phyloP scores from a whole-genome alignment of 805 yeast genomes.

The Lachancea fermentati region DNA sequence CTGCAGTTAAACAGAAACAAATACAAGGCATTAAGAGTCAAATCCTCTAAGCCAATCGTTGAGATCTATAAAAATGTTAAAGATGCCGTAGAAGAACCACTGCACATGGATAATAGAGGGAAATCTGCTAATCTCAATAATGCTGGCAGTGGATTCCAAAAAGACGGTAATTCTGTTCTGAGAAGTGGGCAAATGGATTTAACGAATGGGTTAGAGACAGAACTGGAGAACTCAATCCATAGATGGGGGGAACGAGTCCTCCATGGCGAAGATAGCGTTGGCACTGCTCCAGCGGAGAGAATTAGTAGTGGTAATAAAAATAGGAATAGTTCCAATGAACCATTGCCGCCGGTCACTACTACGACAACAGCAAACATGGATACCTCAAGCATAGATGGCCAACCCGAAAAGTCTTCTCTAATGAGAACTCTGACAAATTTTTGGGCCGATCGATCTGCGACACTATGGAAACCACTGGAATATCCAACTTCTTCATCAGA shows the following conservation, averaged over 20 bases:
- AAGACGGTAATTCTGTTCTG: neutral
- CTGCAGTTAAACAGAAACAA: slow-evolving; percentile 53
- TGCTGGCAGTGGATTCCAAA: neutral
- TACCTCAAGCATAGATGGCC: slow-evolving; percentile 27
- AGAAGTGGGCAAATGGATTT: neutral
- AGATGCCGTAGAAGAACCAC: slow-evolving; percentile 71
- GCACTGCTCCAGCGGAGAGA: neutral
- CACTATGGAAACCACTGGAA: slow-evolving; percentile 86
- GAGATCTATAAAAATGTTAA: slow-evolving; percentile 83
- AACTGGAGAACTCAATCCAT: slow-evolving; percentile 29
- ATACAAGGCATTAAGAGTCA: slow-evolving; percentile 64
- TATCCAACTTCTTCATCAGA: slow-evolving; percentile 77
- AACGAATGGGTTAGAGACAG: slow-evolving; percentile 22
- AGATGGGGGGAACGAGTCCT: slow-evolving; percentile 26
- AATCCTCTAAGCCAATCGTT: slow-evolving; percentile 77
- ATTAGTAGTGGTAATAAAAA: neutral
- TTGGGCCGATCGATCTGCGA: slow-evolving; percentile 97
- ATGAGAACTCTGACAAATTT: slow-evolving; percentile 81
- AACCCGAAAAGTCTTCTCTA: slow-evolving; percentile 67
- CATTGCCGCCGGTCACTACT: slow-evolving; percentile 19
- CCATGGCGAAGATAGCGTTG: slow-evolving; percentile 9
- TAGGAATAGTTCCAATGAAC: slow-evolving; percentile 11
- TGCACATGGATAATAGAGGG: slow-evolving; percentile 29
- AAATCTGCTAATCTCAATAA: slow-evolving; percentile 5
- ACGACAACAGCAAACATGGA: slow-evolving; percentile 20